Conservation (phyloP, 1,284 basidiomycete species). For the Puccinia triticina region DNA sequence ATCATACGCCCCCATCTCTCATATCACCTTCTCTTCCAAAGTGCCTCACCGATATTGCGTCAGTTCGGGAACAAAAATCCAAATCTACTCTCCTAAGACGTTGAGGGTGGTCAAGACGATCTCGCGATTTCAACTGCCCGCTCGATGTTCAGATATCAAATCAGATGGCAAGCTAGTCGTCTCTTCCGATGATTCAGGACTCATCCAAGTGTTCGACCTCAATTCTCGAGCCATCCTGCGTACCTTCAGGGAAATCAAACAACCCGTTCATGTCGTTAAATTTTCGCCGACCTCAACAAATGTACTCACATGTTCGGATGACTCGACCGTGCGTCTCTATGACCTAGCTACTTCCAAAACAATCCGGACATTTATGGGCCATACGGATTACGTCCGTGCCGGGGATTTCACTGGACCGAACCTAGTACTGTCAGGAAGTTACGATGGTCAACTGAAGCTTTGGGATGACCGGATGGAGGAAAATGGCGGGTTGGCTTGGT, state of each 20-base stretch:
- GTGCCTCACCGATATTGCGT: conserved; percentile 92
- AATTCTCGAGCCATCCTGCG: conserved; percentile 90
- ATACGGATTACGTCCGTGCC: conserved; percentile 93
- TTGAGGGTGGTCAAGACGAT: conserved; percentile 95
- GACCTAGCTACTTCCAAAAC: conserved; percentile 88
- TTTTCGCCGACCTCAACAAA: conserved; percentile 82
- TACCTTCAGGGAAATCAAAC: conserved; percentile 86
- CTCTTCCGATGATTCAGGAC: conserved; percentile 89
- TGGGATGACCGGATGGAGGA: conserved; percentile 73
- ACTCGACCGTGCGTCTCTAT: conserved; percentile 90
- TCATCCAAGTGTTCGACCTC: conserved; percentile 95
- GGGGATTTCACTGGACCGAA: conserved; percentile 82
- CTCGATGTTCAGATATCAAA: conserved; percentile 81
- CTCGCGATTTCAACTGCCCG: conserved; percentile 93
- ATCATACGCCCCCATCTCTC: conserved; percentile 89
- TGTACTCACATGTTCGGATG: conserved; percentile 92
- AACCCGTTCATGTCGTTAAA: conserved; percentile 89
- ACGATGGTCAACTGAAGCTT: conserved; percentile 86
- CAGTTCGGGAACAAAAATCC: conserved; percentile 87
- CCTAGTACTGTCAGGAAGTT: conserved; percentile 87
- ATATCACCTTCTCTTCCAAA: conserved; percentile 81
- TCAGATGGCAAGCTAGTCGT: conserved; percentile 92
- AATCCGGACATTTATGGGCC: conserved; percentile 76
- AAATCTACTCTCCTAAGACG: conserved; percentile 93
- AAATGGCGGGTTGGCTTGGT: conserved; percentile 58